Conservation (phyloP, 73 alveolate genomes). For the Paraurostyla sp. region DNA sequence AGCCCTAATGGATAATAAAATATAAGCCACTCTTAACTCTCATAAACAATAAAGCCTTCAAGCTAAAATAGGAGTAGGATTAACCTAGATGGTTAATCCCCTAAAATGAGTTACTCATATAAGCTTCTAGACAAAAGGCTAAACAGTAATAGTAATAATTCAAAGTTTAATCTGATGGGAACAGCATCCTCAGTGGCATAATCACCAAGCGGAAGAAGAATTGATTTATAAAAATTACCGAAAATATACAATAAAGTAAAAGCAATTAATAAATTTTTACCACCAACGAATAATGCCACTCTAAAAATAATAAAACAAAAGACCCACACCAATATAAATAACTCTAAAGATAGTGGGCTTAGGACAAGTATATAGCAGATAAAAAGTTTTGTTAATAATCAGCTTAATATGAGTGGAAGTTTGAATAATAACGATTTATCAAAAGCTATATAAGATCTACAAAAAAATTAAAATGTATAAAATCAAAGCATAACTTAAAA, state of each 20-base stretch:
- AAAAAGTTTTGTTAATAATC: too few species aligned
- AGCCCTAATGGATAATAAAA: background rate
- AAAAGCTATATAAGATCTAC: background rate
- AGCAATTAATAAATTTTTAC: background rate
- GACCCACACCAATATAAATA: background rate
- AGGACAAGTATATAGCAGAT: too few species aligned
- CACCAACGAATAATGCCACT: background rate
- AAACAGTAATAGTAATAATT: background rate
- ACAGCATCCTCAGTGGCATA: background rate
- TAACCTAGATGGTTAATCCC: slow-evolving; percentile 20
- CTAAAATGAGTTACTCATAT: background rate
- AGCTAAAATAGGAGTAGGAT: too few species aligned
- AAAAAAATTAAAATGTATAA: background rate
- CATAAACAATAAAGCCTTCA: background rate
- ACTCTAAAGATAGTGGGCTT: slow-evolving; percentile 19
- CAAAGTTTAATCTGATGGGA: background rate
- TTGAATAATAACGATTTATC: too few species aligned
- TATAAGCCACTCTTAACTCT: background rate
- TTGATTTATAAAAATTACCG: background rate
- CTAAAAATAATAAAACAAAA: background rate
- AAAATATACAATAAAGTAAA: background rate
- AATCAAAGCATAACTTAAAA: background rate
- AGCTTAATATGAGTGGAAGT: too few species aligned
- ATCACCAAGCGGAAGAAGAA: background rate
- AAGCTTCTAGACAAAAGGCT: background rate